Base-by-base conservation (phyloP, 768 basidiomycete genomes). In the Agrocybe praecox region DNA sequence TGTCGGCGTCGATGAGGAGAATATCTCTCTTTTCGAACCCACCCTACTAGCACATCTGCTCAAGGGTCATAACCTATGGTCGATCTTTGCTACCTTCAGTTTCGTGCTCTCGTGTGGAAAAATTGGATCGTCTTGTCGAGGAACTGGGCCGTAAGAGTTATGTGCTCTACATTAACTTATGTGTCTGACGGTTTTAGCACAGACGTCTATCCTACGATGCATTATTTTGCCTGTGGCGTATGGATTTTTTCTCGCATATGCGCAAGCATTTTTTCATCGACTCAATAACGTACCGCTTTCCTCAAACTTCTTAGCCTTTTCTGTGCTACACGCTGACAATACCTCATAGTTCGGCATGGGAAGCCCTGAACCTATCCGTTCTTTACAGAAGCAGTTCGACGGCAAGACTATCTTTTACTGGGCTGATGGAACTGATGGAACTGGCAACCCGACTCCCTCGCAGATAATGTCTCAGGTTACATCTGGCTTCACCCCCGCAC, bases 341-440 rank as follows among this genome's bases (percentile, higher is more conserved):
- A 29, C 42, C 52, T 18, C 44, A 19, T 55, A 90, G 88, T 85
- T 80, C 69, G 88, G 87, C 40, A 68, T 90, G 18, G 88, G 87
- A 11, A 67, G 76, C 26, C 76, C 86, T 0, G 69, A 76, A 2
- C 80, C 83, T 10, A 75, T 89, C 12, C 72, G 71, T 45, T 62
- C 75, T 42, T 69, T 90, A 8, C 64, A 73, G 23, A 69, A 73
- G 26, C 74, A 76, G 58, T 89, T 84, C 59, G 80, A 86, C 53
- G 79, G 78, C 12, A 80, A 81, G 14, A 71, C 78, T 21, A 53
- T 78, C 3, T 69, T 90, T 6, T 65, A 88, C 54, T 92, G 91
- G 91, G 81, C 84, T 0, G 89, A 91, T 62, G 81, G 76, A 14
- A 89, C 88, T 1, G 77, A 84, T 57, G 82, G 83, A 15, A 76